Evolutionary conservation across 768 basidiomycete genomes (phyloP), one percentile per base, ranked within the genome.

Genomic region (Amanita jacksonii): DNA sequence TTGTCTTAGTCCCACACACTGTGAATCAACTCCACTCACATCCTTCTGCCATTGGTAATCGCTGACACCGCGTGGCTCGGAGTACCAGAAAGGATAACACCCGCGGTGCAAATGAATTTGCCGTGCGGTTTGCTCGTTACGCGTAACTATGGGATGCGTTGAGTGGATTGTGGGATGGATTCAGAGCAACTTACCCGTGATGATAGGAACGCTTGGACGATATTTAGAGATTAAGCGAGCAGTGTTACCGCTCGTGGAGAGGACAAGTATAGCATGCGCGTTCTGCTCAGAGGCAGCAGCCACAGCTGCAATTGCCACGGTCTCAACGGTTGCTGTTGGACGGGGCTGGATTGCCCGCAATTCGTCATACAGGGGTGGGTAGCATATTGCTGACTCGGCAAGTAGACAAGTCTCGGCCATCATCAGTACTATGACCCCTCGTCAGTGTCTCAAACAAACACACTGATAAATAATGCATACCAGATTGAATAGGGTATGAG

Each of bases 351-450:
- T 73, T 31, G 72, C 63, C 48, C 80, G 79, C 50, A 98, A 69
- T 54, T 94, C 90, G 57, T 96, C 88, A 59, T 88, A 97, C 41
- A 97, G 69, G 47, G 92, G 87, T 32, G 89, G 88, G 60, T 97
- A 93, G 71, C 88, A 92, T 64, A 94, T 89, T 25, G 94, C 85
- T 37, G 85, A 77, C 67, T 99, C 96, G 46, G 96, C 94, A 51
- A 99, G 83, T 57, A 91, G 74, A 62, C 94, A 97, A 3, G 93
- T 98, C 73, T 99, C 96, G 41, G 94, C 96, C 96, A 99, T 99
- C 94, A 98, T 94, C 55, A 91, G 76, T 52, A 99, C 44, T 45
- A 23, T 5, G n/a, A n/a, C 20, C 8, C 20, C 93, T 89, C 16
- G 10, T 43, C 23, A 39, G 19, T 28, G 18, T 30, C 47, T 45